Conservation (phyloP, 139 green algal genomes). For the Chlorella sp. region DNA sequence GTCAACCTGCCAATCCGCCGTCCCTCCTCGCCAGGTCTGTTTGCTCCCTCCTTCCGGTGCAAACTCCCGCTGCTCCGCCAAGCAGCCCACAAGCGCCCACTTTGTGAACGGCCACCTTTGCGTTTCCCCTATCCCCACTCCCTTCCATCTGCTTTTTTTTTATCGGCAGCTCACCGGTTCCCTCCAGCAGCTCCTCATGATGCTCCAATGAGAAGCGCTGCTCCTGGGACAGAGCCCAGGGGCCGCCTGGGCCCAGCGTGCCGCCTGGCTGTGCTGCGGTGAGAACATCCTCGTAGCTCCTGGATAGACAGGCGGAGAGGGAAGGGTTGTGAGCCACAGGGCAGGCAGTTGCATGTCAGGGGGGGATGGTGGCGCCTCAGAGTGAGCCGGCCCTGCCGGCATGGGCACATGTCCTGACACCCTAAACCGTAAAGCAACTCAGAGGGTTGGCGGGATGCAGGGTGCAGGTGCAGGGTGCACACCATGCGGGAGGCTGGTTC, state of each 20-base stretch:
- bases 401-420: background rate
- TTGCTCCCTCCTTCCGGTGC: no score
- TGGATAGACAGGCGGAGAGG: background rate
- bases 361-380: background rate
- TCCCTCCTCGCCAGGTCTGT: no score
- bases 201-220: constrained; percentile 29
- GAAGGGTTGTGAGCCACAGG: background rate
- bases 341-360: background rate
- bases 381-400: no score
- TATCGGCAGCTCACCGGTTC: background rate
- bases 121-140: no score
- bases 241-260: background rate
- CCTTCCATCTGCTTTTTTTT: no score
- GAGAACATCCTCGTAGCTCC: constrained; percentile 23
- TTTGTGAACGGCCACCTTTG: background rate
- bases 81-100: no score
- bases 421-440: no score
- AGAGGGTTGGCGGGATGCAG: background rate
- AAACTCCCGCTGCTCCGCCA: no score
- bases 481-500: background rate
- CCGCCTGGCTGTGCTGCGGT: background rate
- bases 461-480: background rate
- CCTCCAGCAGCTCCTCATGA: constrained; percentile 1
- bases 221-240: background rate
- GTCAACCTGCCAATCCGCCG: no score